Evolutionary conservation across 495 filamentous ascomycete genomes (phyloP).

Genomic region (Jackrogersella minutella): DNA sequence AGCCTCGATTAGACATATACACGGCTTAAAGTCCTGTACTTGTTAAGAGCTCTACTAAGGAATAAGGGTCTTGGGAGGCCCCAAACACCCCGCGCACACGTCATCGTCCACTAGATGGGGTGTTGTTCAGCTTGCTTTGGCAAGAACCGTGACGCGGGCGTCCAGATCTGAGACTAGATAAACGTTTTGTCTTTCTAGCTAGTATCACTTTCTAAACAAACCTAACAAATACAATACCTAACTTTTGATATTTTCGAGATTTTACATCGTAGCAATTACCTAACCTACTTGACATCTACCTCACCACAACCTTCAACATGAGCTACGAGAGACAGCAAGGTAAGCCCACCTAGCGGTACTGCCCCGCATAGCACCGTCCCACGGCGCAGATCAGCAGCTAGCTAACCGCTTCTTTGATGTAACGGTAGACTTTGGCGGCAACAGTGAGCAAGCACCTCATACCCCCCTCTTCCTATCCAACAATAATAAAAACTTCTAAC

Average conservation of each 20-base stretch:
- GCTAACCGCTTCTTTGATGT: conserved; percentile 36
- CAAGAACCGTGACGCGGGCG: conserved; percentile 30
- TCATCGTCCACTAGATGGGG: conserved; percentile 35
- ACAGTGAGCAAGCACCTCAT: conserved; percentile 25
- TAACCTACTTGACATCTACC: background rate
- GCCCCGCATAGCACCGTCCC: conserved; percentile 65
- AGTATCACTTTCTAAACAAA: background rate
- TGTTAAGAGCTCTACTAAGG: background rate
- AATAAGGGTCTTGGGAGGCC: background rate
- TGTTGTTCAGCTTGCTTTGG: conserved; percentile 3
- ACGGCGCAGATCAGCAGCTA: conserved; percentile 25
- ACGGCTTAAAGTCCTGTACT: background rate
- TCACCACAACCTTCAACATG: background rate
- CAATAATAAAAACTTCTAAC: conserved; percentile 1
- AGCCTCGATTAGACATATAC: background rate
- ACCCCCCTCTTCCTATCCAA: too few species aligned
- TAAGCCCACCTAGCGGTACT: conserved; percentile 61
- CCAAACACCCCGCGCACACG: conserved; percentile 35
- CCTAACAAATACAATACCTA: too few species aligned
- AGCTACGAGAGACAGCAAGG: conserved; percentile 38
- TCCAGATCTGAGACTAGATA: conserved; percentile 25
- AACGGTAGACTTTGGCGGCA: conserved; percentile 37
- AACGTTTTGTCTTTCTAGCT: conserved; percentile 8
- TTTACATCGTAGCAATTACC: background rate
- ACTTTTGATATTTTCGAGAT: background rate